A percentile compares a stretch with the other conserved stretches of the same genome.
Conservation (phyloP, 1,284 basidiomycete genomes). For the Cutaneotrichosporon sp. region DNA sequence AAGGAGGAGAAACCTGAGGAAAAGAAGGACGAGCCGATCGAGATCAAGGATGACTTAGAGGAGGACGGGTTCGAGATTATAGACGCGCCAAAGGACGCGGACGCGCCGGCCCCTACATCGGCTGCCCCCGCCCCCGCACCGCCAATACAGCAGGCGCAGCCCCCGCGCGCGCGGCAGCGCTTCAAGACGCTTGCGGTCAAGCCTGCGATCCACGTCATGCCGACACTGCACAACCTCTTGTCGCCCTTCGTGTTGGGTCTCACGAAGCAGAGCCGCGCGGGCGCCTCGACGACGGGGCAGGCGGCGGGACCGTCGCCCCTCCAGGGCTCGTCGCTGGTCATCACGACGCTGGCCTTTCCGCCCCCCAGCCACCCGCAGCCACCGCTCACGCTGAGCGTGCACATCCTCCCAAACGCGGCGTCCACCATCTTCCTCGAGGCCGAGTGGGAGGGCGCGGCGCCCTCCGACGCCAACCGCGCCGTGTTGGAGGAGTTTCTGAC, state of each 20-base stretch:
- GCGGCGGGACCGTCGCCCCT: conserved; percentile 37
- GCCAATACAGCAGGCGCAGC: neutral
- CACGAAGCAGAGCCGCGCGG: conserved; percentile 43
- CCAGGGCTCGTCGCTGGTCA: conserved; percentile 32
- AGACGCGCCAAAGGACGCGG: conserved; percentile 19
- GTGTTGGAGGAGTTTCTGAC: conserved; percentile 36
- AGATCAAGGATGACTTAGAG: neutral
- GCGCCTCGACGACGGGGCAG: conserved; percentile 40
- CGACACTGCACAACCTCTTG: conserved; percentile 44
- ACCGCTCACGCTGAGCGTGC: conserved; percentile 32
- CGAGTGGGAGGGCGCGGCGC: conserved; percentile 29
- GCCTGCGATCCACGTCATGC: conserved; percentile 35
- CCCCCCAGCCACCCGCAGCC: conserved; percentile 28
- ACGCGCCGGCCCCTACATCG: neutral
- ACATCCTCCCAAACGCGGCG: conserved; percentile 36
- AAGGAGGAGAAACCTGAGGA: too few relatives aligned
- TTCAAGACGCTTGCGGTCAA: conserved; percentile 39
- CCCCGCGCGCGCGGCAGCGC: conserved; percentile 10
- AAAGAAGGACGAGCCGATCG: neutral
- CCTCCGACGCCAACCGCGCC: neutral
- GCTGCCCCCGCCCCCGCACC: neutral
- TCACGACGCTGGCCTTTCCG: conserved; percentile 39
- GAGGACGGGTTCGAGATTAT: conserved; percentile 41
- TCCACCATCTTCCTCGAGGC: conserved; percentile 45
- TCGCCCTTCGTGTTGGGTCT: conserved; percentile 47